Evolutionary conservation across 495 filamentous ascomycete genomes (phyloP).

Genomic region (Hyphodiscus hymeniophilus): DNA sequence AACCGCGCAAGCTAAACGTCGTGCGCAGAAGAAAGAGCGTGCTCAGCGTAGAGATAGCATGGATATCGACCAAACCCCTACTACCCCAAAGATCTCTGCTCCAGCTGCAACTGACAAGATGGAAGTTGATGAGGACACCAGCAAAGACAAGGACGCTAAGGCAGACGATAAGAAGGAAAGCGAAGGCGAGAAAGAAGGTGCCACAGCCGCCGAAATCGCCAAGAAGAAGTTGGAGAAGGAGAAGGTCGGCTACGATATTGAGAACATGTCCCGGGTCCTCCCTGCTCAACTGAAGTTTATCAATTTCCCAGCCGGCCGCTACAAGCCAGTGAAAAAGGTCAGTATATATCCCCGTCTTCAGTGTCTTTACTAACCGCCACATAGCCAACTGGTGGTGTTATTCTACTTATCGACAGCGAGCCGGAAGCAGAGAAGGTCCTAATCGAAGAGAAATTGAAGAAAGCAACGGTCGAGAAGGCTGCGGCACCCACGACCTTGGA

Average conservation of each 20-base stretch:
- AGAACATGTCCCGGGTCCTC: conserved; percentile 94
- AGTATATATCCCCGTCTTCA: conserved; percentile 22
- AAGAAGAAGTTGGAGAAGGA: conserved; percentile 93
- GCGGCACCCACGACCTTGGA: conserved; percentile 20
- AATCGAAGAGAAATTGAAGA: conserved; percentile 75
- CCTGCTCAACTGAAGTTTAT: conserved; percentile 93
- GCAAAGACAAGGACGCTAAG: conserved; percentile 51
- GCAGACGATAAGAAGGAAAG: conserved; percentile 53
- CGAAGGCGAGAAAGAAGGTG: conserved; percentile 52
- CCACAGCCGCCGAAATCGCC: conserved; percentile 36
- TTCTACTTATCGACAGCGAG: conserved; percentile 79
- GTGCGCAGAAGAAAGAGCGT: conserved; percentile 68
- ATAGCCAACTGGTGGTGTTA: conserved; percentile 75
- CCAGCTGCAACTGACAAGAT: conserved; percentile 69
- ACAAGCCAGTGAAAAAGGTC: conserved; percentile 94
- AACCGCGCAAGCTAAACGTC: conserved; percentile 91
- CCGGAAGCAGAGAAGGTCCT: conserved; percentile 69
- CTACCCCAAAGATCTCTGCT: conserved; percentile 62
- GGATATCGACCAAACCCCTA: conserved; percentile 72
- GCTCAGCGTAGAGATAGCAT: conserved; percentile 73
- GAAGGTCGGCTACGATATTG: conserved; percentile 89
- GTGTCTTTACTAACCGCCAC: not conserved
- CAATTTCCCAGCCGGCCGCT: conserved; percentile 77
- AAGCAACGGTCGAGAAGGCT: conserved; percentile 38
- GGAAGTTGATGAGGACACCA: conserved; percentile 68